Evolutionary conservation across 2,329 filamentous ascomycete species (phyloP).

Genomic region (Microcera coccophila): DNA sequence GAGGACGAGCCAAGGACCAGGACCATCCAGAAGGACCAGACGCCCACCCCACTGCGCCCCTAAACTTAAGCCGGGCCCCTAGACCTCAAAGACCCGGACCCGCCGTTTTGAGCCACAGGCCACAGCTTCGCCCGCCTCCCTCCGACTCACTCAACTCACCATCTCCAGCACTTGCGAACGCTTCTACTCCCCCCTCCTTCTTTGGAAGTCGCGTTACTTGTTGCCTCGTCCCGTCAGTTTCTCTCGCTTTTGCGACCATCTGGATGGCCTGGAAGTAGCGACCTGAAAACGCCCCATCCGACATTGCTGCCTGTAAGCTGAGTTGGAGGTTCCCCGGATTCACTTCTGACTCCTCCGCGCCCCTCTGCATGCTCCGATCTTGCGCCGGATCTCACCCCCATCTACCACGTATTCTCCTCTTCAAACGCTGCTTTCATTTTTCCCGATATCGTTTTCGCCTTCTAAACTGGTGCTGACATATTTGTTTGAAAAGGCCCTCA

Average conservation of each 20-base stretch:
- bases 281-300: slow-evolving; percentile 5
- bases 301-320: slow-evolving; percentile 15
- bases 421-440: slow-evolving; percentile 13
- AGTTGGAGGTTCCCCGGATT: neutral
- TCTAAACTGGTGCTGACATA: too few relatives aligned
- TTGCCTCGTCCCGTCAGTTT: slow-evolving; percentile 3
- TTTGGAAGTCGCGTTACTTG: slow-evolving; percentile 11
- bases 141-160: slow-evolving; percentile 22
- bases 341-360: neutral
- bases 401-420: slow-evolving; percentile 9
- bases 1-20: too few relatives aligned
- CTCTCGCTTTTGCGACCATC: slow-evolving; percentile 6
- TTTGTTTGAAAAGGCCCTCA: slow-evolving; percentile 13
- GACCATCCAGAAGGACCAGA: too few relatives aligned
- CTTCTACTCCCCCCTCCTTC: slow-evolving; percentile 4
- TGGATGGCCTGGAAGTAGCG: slow-evolving; percentile 24
- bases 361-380: slow-evolving; percentile 6
- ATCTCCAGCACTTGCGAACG: slow-evolving; percentile 20
- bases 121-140: slow-evolving; percentile 21
- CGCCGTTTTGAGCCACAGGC: slow-evolving; percentile 20
- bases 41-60: slow-evolving; percentile 10
- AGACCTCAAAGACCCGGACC: slow-evolving; percentile 19
- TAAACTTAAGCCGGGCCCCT: neutral
- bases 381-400: slow-evolving; percentile 11
- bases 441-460: too few relatives aligned